Conservation (phyloP, 2,329 filamentous ascomycete species). For the Fusarium protoensiforme region DNA sequence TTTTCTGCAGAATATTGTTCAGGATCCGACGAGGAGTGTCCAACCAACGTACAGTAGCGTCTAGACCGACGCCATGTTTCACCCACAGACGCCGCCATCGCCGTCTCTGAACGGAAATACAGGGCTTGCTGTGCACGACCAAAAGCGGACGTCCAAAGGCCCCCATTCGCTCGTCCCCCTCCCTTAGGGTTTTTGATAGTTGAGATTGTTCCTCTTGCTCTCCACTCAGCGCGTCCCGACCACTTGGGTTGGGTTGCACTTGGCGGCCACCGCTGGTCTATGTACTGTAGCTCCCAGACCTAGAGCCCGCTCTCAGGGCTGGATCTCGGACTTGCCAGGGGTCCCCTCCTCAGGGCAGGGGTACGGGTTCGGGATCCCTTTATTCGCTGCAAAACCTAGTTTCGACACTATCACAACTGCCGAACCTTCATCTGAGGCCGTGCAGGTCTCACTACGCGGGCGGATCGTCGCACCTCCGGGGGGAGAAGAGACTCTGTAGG, state of each 20-base stretch:
- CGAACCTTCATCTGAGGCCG: conserved; percentile 5
- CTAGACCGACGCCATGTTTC: conserved; percentile 40
- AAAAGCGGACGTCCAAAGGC: background rate
- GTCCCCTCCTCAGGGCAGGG: background rate
- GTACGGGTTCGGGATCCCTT: background rate
- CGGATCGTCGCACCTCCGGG: background rate
- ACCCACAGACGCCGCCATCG: conserved; percentile 8
- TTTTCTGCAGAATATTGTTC: background rate
- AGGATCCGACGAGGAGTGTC: background rate
- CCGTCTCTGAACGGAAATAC: conserved; percentile 25
- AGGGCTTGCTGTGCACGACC: background rate
- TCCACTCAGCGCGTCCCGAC: conserved; percentile 7
- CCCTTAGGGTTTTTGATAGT: background rate
- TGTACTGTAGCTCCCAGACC: background rate
- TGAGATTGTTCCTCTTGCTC: background rate
- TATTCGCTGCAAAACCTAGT: background rate
- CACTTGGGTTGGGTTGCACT: conserved; percentile 26
- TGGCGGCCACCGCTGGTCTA: conserved; percentile 11
- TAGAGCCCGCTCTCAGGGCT: conserved; percentile 31
- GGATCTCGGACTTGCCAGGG: conserved; percentile 26
- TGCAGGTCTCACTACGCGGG: conserved; percentile 14
- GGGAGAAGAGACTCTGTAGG: conserved; percentile 2
- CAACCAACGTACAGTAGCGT: conserved; percentile 2
- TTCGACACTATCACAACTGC: conserved; percentile 12
- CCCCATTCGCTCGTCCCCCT: conserved; percentile 5